phyloP scores from a whole-genome alignment of 2,329 filamentous ascomycete species.

The Penicillium brasilianum region DNA sequence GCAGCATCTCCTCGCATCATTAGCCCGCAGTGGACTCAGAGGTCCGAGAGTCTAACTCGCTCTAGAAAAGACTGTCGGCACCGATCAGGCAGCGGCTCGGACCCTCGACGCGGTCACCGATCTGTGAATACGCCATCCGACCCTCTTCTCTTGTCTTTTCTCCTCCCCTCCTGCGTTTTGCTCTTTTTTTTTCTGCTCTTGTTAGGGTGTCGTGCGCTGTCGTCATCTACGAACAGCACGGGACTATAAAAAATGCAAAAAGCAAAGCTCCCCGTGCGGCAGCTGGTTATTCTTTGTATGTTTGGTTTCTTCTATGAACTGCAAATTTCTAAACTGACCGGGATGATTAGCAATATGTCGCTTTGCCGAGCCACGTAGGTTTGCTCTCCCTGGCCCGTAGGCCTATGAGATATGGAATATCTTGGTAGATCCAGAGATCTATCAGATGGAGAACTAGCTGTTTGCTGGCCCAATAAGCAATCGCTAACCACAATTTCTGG shows the following conservation, averaged over 20 bases:
- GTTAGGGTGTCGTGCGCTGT: background rate
- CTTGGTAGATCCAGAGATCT: background rate
- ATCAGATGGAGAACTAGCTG: background rate
- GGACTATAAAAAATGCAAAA: conserved; percentile 26
- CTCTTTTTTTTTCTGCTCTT: background rate
- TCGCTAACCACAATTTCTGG: conserved; percentile 7
- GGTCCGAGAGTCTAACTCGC: background rate
- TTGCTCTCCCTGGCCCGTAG: background rate
- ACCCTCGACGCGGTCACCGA: conserved; percentile 4
- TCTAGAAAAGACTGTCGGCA: conserved; percentile 2
- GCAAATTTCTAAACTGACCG: background rate
- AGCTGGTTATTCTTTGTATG: conserved; percentile 78
- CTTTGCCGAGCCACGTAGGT: conserved; percentile 70
- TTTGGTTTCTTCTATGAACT: conserved; percentile 9
- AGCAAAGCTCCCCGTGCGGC: conserved; percentile 74
- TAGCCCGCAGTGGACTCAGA: background rate
- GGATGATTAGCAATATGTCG: conserved; percentile 68
- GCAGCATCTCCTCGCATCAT: background rate
- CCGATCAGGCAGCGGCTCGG: conserved; percentile 11
- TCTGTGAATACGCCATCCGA: conserved; percentile 1
- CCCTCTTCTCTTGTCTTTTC: background rate
- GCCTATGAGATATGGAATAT: background rate
- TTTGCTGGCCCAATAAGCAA: background rate
- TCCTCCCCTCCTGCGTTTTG: background rate
- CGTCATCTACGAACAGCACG: conserved; percentile 13